Percentiles rank a stretch among this genome's conserved stretches.
phyloP scores from a whole-genome alignment of 2,329 filamentous ascomycete species.

The Aspergillus tubingensis region DNA sequence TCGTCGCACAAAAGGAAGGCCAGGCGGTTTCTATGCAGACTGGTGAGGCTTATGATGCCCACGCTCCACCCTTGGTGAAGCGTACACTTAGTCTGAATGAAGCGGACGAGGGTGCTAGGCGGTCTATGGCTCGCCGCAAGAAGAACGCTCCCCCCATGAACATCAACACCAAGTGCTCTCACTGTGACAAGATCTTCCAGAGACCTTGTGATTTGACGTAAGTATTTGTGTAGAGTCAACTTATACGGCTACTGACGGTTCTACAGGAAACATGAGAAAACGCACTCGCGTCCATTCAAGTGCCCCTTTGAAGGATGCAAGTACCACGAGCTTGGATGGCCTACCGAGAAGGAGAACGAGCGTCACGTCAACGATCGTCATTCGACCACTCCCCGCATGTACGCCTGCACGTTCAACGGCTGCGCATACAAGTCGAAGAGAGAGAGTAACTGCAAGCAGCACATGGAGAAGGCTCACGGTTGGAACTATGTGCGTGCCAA shows the following conservation, averaged over 20 bases:
- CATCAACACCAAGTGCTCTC: conserved; percentile 75
- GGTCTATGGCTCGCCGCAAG: conserved; percentile 94
- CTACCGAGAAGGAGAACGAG: conserved; percentile 96
- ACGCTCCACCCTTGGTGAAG: conserved; percentile 51
- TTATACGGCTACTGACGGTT: conserved; percentile 11
- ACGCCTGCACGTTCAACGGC: conserved; percentile 76
- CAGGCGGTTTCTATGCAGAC: conserved; percentile 77
- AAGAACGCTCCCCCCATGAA: conserved; percentile 88
- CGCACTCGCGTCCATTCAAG: conserved; percentile 94
- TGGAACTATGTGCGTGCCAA: conserved; percentile 92
- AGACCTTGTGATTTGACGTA: conserved; percentile 89
- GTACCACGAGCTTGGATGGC: conserved; percentile 87
- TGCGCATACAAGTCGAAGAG: conserved; percentile 95
- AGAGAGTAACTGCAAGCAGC: conserved; percentile 95
- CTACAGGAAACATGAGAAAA: conserved; percentile 87
- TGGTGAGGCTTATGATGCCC: conserved; percentile 61
- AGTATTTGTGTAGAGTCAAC: conserved; percentile 18
- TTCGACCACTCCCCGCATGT: conserved; percentile 75
- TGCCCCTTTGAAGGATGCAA: conserved; percentile 82
- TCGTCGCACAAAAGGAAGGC: conserved; percentile 79
- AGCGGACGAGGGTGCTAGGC: conserved; percentile 76
- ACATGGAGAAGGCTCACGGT: conserved; percentile 95
- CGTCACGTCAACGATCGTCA: conserved; percentile 97
- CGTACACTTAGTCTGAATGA: conserved; percentile 58
- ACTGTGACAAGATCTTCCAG: conserved; percentile 92